These are phyloP conservation scores for Cutaneotrichosporon mucoides DNA, from an alignment of 1,284 basidiomycete genomes.

Conservation along the genomic window DNA sequence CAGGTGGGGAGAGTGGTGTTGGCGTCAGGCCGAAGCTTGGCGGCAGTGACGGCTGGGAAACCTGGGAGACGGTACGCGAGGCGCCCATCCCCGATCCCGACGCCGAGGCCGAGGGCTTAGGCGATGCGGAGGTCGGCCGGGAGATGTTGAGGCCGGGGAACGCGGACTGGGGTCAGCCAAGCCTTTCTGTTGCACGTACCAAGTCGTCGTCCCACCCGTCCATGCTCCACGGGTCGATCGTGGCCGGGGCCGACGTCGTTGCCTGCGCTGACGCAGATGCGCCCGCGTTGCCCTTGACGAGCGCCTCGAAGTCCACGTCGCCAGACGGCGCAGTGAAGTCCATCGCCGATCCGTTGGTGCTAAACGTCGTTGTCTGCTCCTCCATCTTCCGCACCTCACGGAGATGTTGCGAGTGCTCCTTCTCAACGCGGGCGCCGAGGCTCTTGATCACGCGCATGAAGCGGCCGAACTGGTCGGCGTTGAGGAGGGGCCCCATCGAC, in stretches of 20 bases:
- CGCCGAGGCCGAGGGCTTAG: not conserved
- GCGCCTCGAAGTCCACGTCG: slow-evolving; percentile 49
- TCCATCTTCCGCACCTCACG: slow-evolving; percentile 47
- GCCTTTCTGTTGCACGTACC: slow-evolving; percentile 6
- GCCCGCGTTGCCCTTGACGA: slow-evolving; percentile 31
- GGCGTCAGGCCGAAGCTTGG: too few species aligned
- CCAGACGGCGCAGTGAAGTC: slow-evolving; percentile 27
- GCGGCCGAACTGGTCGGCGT: slow-evolving; percentile 81
- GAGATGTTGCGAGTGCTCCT: slow-evolving; percentile 48
- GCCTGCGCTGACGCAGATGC: not conserved
- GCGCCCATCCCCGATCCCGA: slow-evolving; percentile 1
- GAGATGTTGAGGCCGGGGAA: slow-evolving; percentile 12
- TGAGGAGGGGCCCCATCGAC: slow-evolving; percentile 92
- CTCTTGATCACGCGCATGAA: slow-evolving; percentile 64
- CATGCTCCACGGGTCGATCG: slow-evolving; percentile 39
- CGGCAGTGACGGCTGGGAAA: not conserved
- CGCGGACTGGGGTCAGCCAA: slow-evolving; percentile 9
- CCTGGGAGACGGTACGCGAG: too few species aligned
- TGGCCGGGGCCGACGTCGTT: not conserved
- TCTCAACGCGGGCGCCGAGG: slow-evolving; percentile 46
- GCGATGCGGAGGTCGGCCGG: slow-evolving; percentile 1
- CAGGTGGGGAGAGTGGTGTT: too few species aligned
- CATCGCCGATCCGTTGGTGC: slow-evolving; percentile 17
- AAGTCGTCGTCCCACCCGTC: slow-evolving; percentile 39
- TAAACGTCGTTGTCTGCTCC: slow-evolving; percentile 34